Conservation (phyloP, 2,329 filamentous ascomycete species). For the Arthrobotrys musiformis region DNA sequence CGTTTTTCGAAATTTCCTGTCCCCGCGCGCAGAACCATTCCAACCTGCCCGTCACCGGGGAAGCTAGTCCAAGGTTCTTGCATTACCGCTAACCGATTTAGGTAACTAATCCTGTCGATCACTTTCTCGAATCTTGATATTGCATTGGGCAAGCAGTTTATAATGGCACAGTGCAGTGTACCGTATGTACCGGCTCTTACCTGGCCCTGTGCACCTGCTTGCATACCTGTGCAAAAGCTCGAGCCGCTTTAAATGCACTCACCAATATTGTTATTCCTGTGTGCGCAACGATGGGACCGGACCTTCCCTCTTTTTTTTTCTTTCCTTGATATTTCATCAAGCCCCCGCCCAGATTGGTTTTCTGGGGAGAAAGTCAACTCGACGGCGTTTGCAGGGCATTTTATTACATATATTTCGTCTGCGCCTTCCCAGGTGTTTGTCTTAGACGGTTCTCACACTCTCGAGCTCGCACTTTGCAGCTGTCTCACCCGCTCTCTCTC, state of each 20-base stretch:
- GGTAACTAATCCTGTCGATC: conserved; percentile 36
- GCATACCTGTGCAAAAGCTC: conserved; percentile 10
- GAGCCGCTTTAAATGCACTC: conserved; percentile 32
- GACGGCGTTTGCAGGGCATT: not conserved
- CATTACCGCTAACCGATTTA: conserved; percentile 36
- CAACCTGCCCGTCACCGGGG: conserved; percentile 46
- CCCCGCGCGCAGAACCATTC: conserved; percentile 18
- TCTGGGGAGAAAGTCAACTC: conserved; percentile 17
- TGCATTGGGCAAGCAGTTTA: conserved; percentile 21
- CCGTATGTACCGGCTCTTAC: no score
- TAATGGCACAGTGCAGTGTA: not conserved
- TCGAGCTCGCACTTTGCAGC: not conserved
- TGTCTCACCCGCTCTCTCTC: not conserved
- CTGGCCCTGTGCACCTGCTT: not conserved
- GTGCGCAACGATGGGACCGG: not conserved
- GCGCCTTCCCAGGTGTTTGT: not conserved
- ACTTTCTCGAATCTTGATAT: conserved; percentile 44
- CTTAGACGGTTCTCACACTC: conserved; percentile 2
- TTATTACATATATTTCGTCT: conserved; percentile 4
- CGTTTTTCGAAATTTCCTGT: conserved; percentile 1
- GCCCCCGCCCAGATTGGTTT: conserved; percentile 36
- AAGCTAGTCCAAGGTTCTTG: conserved; percentile 40
- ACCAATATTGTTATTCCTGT: conserved; percentile 8
- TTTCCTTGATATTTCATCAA: conserved; percentile 18
- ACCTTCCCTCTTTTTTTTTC: no score